phyloP scores from a whole-genome alignment of 1,284 basidiomycete species.

The Agroathelia rolfsii region DNA sequence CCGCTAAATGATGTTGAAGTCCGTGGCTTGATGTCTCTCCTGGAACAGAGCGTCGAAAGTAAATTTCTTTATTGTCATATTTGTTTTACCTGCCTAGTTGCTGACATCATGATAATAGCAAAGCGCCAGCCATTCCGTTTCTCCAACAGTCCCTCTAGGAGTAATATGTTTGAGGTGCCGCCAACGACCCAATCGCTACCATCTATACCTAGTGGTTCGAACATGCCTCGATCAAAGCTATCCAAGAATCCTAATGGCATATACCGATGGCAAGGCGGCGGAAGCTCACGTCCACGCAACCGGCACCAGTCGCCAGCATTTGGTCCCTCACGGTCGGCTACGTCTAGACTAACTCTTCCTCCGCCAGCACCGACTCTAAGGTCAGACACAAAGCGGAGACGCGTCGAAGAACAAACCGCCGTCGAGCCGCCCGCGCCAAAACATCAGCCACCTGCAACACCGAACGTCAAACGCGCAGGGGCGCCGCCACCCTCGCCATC shows the following conservation, averaged over 20 bases:
- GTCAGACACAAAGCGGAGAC: slow-evolving; percentile 50
- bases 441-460: slow-evolving; percentile 12
- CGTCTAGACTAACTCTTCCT: slow-evolving; percentile 27
- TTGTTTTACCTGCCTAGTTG: background rate
- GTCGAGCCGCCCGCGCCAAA: slow-evolving; percentile 8
- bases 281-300: slow-evolving; percentile 54
- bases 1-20: slow-evolving; percentile 39
- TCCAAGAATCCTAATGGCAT: slow-evolving; percentile 61
- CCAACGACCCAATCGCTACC: slow-evolving; percentile 8
- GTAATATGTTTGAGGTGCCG: slow-evolving; percentile 28
- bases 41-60: slow-evolving; percentile 34
- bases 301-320: slow-evolving; percentile 63
- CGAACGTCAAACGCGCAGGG: slow-evolving; percentile 22
- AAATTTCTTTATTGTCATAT: slow-evolving; percentile 5
- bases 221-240: slow-evolving; percentile 39
- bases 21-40: slow-evolving; percentile 43
- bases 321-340: slow-evolving; percentile 34
- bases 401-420: slow-evolving; percentile 35
- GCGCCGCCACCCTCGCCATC: slow-evolving; percentile 16
- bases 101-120: slow-evolving; percentile 16
- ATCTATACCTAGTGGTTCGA: slow-evolving; percentile 13
- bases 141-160: slow-evolving; percentile 32
- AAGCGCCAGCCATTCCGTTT: slow-evolving; percentile 49
- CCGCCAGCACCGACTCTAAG: slow-evolving; percentile 28
- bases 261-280: slow-evolving; percentile 59